These are phyloP conservation scores for Xylariaceae sp. DNA, from an alignment of 2,329 filamentous ascomycete genomes.

Conservation along the genomic window DNA sequence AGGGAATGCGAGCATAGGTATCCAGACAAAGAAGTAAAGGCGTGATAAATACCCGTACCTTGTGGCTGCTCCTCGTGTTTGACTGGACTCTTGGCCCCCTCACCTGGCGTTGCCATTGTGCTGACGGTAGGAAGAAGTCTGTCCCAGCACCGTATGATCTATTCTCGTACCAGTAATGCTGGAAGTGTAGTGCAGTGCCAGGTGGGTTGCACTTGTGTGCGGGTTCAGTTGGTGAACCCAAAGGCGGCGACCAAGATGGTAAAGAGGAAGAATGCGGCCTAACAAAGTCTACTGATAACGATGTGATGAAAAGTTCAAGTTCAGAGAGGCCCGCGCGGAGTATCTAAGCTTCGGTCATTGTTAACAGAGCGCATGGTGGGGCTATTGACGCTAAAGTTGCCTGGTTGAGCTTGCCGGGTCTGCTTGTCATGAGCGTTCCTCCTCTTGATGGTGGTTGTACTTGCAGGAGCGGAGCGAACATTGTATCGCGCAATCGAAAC, in stretches of 20 bases:
- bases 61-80: slow-evolving; percentile 31
- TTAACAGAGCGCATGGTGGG: slow-evolving; percentile 22
- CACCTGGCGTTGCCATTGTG: slow-evolving; percentile 32
- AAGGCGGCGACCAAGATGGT: not conserved
- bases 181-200: not conserved
- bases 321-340: slow-evolving; percentile 3
- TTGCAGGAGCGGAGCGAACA: not conserved
- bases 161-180: not conserved
- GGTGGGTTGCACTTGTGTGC: slow-evolving; percentile 6
- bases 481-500: too few species aligned
- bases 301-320: slow-evolving; percentile 22
- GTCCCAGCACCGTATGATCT: not conserved
- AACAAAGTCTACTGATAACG: slow-evolving; percentile 23
- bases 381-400: slow-evolving; percentile 14
- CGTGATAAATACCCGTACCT: slow-evolving; percentile 30
- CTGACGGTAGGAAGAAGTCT: not conserved
- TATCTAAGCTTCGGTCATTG: slow-evolving; percentile 15
- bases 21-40: slow-evolving; percentile 24
- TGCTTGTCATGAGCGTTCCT: too few species aligned
- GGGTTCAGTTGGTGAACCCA: not conserved
- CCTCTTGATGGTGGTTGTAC: too few species aligned
- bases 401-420: too few species aligned
- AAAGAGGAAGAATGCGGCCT: not conserved
- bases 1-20: slow-evolving; percentile 15
- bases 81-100: slow-evolving; percentile 21